Evolutionary conservation across 768 basidiomycete species (phyloP).

Genomic region (Agrocybe pediades): DNA sequence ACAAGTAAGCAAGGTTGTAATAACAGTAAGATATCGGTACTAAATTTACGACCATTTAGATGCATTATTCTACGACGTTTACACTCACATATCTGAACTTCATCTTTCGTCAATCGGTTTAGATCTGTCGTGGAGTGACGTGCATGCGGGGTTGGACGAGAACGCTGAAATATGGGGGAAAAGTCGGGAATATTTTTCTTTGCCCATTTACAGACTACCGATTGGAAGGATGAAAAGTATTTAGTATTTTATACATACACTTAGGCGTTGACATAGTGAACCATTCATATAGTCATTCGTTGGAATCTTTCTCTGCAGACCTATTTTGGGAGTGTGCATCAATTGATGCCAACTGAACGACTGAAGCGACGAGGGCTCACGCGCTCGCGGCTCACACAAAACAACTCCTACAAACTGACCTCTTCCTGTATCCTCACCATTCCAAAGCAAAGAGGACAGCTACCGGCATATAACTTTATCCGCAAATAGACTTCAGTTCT

Average conservation of each 20-base stretch:
- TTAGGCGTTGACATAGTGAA: too few species aligned
- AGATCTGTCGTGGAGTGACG: conserved; percentile 79
- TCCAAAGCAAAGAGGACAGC: too few species aligned
- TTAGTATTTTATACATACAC: background rate
- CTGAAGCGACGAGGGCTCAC: too few species aligned
- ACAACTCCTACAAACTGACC: too few species aligned
- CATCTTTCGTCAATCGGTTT: conserved; percentile 84
- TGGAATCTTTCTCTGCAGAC: too few species aligned
- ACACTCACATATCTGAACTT: conserved; percentile 79
- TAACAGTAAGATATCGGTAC: background rate
- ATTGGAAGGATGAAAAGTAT: conserved; percentile 37
- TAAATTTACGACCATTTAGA: conserved; percentile 45
- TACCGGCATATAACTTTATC: too few species aligned
- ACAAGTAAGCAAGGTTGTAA: conserved; percentile 60
- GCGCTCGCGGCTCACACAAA: too few species aligned
- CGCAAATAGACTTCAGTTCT: too few species aligned
- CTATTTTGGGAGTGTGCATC: too few species aligned
- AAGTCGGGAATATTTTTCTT: conserved; percentile 73
- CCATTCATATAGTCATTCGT: too few species aligned
- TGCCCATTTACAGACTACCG: conserved; percentile 76
- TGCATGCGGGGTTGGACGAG: conserved; percentile 58
- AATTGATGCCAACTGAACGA: too few species aligned
- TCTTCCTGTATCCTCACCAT: too few species aligned
- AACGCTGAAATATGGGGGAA: conserved; percentile 73
- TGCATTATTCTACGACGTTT: conserved; percentile 88